Conservation (phyloP, 148 eudicot species). For the Spergularia bocconei region DNA sequence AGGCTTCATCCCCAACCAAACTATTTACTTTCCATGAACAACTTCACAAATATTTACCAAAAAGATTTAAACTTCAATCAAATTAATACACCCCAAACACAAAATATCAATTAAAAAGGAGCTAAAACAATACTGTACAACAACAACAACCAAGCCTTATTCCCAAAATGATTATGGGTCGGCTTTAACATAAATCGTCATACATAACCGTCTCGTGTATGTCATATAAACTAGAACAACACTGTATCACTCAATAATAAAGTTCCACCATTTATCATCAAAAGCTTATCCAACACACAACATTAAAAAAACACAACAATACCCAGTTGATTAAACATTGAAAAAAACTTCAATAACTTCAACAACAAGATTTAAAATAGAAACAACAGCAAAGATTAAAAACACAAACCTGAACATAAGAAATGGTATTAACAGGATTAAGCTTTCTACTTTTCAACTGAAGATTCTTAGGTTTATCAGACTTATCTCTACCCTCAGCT, state of each 20-base stretch:
- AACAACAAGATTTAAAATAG: neutral
- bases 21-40: neutral
- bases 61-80: neutral
- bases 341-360: neutral
- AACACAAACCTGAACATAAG: slow-evolving; percentile 59
- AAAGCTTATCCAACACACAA: slow-evolving; percentile 11
- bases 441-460: slow-evolving; percentile 60
- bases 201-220: too few relatives aligned
- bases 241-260: slow-evolving; percentile 1
- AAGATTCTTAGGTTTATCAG: slow-evolving; percentile 46
- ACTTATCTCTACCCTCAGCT: slow-evolving; percentile 77
- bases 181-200: too few relatives aligned
- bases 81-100: neutral
- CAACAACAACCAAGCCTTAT: too few relatives aligned
- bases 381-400: neutral
- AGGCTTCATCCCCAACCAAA: neutral
- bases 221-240: neutral
- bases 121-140: too few relatives aligned
- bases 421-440: slow-evolving; percentile 72
- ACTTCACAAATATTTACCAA: neutral
- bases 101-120: too few relatives aligned
- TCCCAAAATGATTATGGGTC: too few relatives aligned
- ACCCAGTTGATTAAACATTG: neutral
- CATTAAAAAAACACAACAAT: neutral
- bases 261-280: neutral